Conservation (phyloP, 2,329 filamentous ascomycete genomes). For the Exophiala oligosperma region DNA sequence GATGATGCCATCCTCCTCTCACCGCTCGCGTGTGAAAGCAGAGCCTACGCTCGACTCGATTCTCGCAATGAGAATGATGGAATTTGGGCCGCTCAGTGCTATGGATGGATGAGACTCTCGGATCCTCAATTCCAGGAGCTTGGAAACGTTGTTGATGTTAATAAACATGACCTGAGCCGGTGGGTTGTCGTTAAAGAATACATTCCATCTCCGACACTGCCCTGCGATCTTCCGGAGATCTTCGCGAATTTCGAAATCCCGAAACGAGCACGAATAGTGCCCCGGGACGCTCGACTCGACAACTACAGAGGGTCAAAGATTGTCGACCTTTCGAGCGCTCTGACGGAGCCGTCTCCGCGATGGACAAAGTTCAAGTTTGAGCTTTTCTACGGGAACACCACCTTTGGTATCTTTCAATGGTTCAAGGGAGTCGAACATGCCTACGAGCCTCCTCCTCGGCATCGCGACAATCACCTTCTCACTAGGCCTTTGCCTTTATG, state of each 20-base stretch:
- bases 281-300: background rate
- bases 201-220: background rate
- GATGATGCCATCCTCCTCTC: background rate
- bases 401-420: background rate
- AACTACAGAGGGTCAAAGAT: background rate
- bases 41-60: conserved; percentile 14
- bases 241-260: background rate
- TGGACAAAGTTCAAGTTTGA: background rate
- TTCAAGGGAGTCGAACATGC: background rate
- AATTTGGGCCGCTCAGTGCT: conserved; percentile 36
- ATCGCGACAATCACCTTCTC: background rate
- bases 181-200: conserved; percentile 4
- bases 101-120: conserved; percentile 2
- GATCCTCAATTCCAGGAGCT: background rate
- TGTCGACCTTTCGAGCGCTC: background rate
- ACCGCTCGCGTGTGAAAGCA: conserved; percentile 11
- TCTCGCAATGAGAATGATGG: conserved; percentile 2
- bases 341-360: background rate
- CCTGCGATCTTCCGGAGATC: background rate
- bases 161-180: background rate
- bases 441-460: background rate
- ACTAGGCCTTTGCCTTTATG: background rate
- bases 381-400: background rate
- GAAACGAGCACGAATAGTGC: background rate
- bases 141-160: background rate